phyloP scores from a whole-genome alignment of 176 grass and related monocot species.

The Aegilops sharonensis region DNA sequence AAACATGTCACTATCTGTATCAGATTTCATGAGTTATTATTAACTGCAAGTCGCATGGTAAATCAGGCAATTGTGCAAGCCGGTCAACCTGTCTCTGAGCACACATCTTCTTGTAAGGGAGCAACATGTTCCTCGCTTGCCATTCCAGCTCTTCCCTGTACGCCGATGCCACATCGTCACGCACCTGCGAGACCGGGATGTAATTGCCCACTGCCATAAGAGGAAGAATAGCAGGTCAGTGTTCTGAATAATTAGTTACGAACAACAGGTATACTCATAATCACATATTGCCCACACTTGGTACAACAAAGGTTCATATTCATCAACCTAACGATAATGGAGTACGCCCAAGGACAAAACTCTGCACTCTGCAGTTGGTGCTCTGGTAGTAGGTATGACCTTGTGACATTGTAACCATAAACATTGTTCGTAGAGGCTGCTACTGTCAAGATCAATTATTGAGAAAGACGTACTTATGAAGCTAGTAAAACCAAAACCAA shows the following conservation, averaged over 20 bases:
- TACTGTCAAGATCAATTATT: not conserved
- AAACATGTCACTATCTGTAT: not conserved
- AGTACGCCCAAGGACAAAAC: not conserved
- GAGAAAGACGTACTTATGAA: not conserved
- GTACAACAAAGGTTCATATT: not conserved
- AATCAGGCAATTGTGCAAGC: not conserved
- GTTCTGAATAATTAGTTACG: not conserved
- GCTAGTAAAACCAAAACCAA: not conserved
- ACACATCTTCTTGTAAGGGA: conserved; percentile 76
- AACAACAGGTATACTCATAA: not conserved
- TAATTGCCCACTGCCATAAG: conserved; percentile 73
- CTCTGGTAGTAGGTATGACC: not conserved
- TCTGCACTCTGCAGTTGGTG: not conserved
- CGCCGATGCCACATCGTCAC: conserved; percentile 67
- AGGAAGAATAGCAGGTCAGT: not conserved
- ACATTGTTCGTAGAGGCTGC: not conserved
- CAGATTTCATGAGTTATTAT: not conserved
- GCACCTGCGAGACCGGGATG: conserved; percentile 72
- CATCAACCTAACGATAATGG: not conserved
- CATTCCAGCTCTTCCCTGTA: conserved; percentile 75
- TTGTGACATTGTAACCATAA: not conserved
- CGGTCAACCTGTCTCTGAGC: conserved; percentile 45
- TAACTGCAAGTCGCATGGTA: not conserved
- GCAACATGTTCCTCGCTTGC: conserved; percentile 51
- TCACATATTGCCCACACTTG: not conserved